Evolutionary conservation across 176 grass and related monocot species (phyloP), one percentile per base, ranked within the genome.

Genomic region (Cocos nucifera): DNA sequence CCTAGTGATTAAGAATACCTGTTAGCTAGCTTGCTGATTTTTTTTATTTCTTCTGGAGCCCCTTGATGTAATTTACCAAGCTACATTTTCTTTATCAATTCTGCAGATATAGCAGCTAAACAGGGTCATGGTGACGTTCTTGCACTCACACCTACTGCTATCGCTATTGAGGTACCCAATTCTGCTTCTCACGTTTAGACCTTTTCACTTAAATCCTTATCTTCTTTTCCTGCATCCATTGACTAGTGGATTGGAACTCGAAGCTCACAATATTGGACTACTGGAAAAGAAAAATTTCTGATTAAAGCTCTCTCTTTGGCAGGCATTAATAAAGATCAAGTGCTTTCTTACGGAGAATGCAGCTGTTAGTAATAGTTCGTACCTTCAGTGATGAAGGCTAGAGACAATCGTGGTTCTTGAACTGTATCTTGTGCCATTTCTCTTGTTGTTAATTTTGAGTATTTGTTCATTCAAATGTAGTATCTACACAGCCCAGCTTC

Each of bases 301-400:
- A 17, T 54, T 28, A 2, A 29, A 57, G 22, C n/a, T 9, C 64
- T 32, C 23, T 58, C 5, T 29, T 54, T 64, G 78, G 49, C 67
- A 95, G 90, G 86, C 90, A 59, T 54, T 95, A 73, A 27, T 89
- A 21, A 83, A 83, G 64, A 83, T 89, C 49, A 79, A 95, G 69
- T 80, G 23, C 51, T 73, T 80, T 86, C 79, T 89, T 79, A 72
- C 55, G 27, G 64, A 95, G 29, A 89, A 80, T 23, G 30, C 67
- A 12, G 70, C 73, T 77, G 71, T 86, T 59, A 83, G 76, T 83
- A 83, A 89, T 58, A n/a, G 5, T 44, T 44, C 0, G 9, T 44
- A 44, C 35, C 35, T 44, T 44, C 9, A 44, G 8, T 9, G 35
- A 14, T 44, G 35, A 44, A 44, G 35, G 35, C 10, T 8, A 14